phyloP scores from a whole-genome alignment of 257 asterid genomes.

The Primulina huaijiensis region DNA sequence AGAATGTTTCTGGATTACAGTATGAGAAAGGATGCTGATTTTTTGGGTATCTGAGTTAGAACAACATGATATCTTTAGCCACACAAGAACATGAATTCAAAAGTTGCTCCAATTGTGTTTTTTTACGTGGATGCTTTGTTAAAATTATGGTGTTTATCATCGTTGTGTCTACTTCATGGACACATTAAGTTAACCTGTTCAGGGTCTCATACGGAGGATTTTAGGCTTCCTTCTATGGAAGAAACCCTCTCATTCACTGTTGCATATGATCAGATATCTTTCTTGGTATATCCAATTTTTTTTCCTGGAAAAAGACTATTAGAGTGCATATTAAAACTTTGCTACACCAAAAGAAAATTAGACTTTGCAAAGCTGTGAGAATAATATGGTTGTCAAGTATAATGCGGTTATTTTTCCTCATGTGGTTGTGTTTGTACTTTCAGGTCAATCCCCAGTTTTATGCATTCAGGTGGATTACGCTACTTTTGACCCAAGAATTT shows the following conservation, averaged over 20 bases:
- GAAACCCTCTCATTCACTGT: neutral
- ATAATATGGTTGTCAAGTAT: too few relatives aligned
- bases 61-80: neutral
- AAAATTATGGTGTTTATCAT: slow-evolving; percentile 3
- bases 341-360: too few relatives aligned
- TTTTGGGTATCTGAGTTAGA: slow-evolving; percentile 2
- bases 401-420: slow-evolving; percentile 7
- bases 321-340: too few relatives aligned
- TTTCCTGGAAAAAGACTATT: too few relatives aligned
- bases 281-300: neutral
- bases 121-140: neutral
- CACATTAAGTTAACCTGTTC: neutral
- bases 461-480: slow-evolving; percentile 99
- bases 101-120: slow-evolving; percentile 15
- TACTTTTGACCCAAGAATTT: slow-evolving; percentile 93
- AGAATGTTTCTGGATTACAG: slow-evolving; percentile 4
- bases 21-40: slow-evolving; percentile 1
- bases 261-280: neutral
- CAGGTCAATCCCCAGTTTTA: slow-evolving; percentile 99
- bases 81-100: neutral
- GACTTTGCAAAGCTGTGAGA: too few relatives aligned
- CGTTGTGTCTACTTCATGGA: slow-evolving; percentile 13
- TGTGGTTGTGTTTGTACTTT: slow-evolving; percentile 28
- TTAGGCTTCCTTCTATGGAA: neutral
- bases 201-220: neutral